These are phyloP conservation scores for Sechiopsis laciniata DNA, from an alignment of 306 rosid species.

Conservation along the genomic window DNA sequence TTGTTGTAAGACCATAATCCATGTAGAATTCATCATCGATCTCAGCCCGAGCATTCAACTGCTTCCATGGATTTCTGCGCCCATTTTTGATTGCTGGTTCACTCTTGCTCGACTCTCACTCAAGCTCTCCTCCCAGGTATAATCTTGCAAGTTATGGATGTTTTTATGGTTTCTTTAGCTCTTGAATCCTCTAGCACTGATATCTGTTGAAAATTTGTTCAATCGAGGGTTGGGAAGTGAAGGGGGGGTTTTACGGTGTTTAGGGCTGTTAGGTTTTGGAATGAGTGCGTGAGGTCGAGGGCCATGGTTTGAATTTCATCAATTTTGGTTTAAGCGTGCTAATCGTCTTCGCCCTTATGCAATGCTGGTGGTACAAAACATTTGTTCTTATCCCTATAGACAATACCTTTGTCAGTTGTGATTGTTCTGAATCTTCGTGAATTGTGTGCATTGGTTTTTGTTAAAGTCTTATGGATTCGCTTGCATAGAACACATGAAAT, in stretches of 20 bases:
- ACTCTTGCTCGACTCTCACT: slow-evolving; percentile 7
- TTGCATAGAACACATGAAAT: not conserved
- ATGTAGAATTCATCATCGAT: not conserved
- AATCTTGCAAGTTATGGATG: not conserved
- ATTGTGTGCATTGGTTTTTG: not conserved
- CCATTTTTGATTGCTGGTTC: not conserved
- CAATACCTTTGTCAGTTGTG: not conserved
- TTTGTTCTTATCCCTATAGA: not conserved
- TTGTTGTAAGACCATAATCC: not conserved
- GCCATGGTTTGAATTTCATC: not conserved
- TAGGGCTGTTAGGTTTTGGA: not conserved
- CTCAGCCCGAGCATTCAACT: not conserved
- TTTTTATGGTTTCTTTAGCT: not conserved
- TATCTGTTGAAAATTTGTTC: not conserved
- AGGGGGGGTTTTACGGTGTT: not conserved
- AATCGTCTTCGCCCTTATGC: not conserved
- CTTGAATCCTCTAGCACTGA: not conserved
- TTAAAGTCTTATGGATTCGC: not conserved
- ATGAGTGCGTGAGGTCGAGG: not conserved
- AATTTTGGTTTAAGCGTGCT: not conserved
- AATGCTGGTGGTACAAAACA: not conserved
- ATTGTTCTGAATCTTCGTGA: not conserved
- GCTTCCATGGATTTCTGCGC: not conserved
- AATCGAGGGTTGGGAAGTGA: not conserved
- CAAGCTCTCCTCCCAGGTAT: not conserved